These are phyloP conservation scores for Mortierella sp. DNA, from an alignment of 371 early-diverging fungal species.

Conservation along the genomic window DNA sequence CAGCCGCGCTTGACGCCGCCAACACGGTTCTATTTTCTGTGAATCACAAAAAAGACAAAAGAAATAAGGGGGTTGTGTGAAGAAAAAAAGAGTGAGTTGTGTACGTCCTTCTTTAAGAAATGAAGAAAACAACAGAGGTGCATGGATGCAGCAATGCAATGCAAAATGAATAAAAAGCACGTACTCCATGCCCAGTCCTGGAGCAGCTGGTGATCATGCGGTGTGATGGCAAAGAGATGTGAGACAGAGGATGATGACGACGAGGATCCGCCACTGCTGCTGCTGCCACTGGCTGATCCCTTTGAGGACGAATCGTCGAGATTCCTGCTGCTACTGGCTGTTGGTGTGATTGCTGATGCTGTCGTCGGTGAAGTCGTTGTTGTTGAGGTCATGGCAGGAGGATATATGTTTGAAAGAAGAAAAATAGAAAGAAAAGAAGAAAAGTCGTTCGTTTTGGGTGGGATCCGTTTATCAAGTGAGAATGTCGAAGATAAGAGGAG, in stretches of 20 bases:
- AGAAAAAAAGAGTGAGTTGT: neutral
- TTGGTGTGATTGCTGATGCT: neutral
- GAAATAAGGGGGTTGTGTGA: too few relatives aligned
- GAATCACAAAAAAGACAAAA: slow-evolving; percentile 1
- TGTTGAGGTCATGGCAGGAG: slow-evolving; percentile 8
- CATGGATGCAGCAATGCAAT: too few relatives aligned
- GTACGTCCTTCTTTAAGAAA: too few relatives aligned
- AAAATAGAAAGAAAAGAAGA: neutral
- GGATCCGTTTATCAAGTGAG: too few relatives aligned
- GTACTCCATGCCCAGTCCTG: slow-evolving; percentile 56
- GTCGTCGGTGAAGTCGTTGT: neutral
- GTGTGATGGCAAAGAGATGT: slow-evolving; percentile 44
- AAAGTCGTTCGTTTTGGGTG: neutral
- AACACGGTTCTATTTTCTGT: slow-evolving; percentile 70
- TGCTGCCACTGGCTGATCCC: neutral
- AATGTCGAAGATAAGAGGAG: neutral
- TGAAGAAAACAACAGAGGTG: neutral
- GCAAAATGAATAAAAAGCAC: slow-evolving; percentile 13
- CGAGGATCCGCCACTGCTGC: neutral
- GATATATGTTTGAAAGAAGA: neutral
- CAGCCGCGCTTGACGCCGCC: slow-evolving; percentile 76
- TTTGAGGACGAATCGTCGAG: neutral
- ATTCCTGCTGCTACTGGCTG: neutral
- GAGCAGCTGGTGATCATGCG: slow-evolving; percentile 30
- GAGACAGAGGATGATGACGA: slow-evolving; percentile 30